A percentile compares a stretch with the other conserved stretches of the same genome.
phyloP scores from a whole-genome alignment of 2,329 filamentous ascomycete species.

The Colletotrichum caudatum region DNA sequence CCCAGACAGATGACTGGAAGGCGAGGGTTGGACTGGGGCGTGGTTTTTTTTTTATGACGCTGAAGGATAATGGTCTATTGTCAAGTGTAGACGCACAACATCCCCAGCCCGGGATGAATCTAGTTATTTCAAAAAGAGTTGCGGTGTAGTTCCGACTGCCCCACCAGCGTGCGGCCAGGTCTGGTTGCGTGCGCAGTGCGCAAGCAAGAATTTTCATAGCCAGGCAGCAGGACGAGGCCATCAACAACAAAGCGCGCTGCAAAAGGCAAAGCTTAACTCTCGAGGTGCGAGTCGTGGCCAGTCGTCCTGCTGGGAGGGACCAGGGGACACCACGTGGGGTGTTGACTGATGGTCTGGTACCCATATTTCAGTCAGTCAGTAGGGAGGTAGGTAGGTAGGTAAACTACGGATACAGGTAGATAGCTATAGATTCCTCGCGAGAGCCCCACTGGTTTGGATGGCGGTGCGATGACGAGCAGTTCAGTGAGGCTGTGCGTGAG shows the following conservation, averaged over 20 bases:
- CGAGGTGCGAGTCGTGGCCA: background rate
- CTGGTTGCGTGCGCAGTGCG: background rate
- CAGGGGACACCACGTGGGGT: background rate
- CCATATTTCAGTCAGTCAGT: no score
- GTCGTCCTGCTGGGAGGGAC: background rate
- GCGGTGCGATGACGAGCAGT: background rate
- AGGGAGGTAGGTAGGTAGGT: no score
- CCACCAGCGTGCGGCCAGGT: background rate
- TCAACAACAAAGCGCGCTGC: background rate
- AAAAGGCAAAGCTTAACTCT: background rate
- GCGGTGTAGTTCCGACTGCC: background rate
- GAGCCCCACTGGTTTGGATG: background rate
- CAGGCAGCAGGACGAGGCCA: background rate
- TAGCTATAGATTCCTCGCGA: background rate
- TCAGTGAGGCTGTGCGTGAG: constrained; percentile 11
- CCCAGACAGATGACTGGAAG: constrained; percentile 35
- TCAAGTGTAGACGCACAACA: constrained; percentile 39
- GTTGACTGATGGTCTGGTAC: no score
- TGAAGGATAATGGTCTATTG: constrained; percentile 37
- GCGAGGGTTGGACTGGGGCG: constrained; percentile 26
- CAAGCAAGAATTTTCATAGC: background rate
- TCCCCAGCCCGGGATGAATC: constrained; percentile 37
- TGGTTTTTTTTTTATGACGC: constrained; percentile 28
- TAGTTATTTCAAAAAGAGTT: constrained; percentile 23
- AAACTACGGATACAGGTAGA: background rate